phyloP scores from a whole-genome alignment of 768 basidiomycete genomes.

The Lepiota subincarnata region DNA sequence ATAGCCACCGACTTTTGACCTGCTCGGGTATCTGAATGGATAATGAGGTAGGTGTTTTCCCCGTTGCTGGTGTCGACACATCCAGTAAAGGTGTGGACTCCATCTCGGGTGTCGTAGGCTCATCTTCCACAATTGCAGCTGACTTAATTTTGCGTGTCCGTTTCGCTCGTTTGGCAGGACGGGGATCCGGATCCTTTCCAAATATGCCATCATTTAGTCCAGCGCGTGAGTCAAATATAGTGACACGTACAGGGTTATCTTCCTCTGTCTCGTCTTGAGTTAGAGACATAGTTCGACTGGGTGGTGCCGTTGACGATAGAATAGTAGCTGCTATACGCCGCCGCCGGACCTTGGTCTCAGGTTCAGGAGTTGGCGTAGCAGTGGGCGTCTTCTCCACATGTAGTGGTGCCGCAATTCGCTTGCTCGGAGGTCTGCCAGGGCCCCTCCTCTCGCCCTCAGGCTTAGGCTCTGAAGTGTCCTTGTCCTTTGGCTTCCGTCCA shows the following conservation, averaged over 20 bases:
- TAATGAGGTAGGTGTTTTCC: conserved; percentile 17
- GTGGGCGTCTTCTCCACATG: conserved; percentile 49
- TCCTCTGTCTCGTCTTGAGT: conserved; percentile 21
- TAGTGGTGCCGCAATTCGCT: conserved; percentile 18
- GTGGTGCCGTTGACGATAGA: conserved; percentile 11
- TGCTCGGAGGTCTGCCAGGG: conserved; percentile 32
- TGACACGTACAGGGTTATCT: conserved; percentile 16
- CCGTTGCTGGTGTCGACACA: conserved; percentile 18
- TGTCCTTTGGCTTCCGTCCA: conserved; percentile 9
- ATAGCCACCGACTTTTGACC: conserved; percentile 51
- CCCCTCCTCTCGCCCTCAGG: conserved; percentile 29
- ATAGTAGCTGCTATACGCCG: conserved; percentile 3
- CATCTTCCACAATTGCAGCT: conserved; percentile 35
- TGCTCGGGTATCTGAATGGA: conserved; percentile 57
- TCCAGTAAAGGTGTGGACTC: conserved; percentile 25
- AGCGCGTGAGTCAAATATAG: background rate
- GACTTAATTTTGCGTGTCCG: conserved; percentile 40
- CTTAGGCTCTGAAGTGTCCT: background rate
- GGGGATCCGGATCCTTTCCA: conserved; percentile 28
- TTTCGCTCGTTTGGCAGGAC: conserved; percentile 37
- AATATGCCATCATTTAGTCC: conserved; percentile 1
- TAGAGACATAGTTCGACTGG: conserved; percentile 18
- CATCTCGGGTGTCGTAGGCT: conserved; percentile 24
- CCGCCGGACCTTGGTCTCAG: conserved; percentile 42
- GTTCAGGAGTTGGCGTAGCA: conserved; percentile 68